phyloP scores from a whole-genome alignment of 805 yeast species.

The Nakazawaea peltata region DNA sequence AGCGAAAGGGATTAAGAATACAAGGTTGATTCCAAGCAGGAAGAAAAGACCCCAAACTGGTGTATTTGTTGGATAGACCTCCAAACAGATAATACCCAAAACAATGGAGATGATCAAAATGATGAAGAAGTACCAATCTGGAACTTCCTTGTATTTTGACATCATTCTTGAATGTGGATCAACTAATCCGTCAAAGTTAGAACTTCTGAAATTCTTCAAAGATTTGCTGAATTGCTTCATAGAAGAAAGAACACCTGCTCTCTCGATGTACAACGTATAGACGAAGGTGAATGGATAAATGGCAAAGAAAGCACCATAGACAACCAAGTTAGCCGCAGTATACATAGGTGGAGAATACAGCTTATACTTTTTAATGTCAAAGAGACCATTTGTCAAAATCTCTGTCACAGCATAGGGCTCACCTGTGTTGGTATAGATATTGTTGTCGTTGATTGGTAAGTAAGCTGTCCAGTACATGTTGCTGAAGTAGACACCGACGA shows the following conservation, averaged over 20 bases:
- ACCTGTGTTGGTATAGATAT: constrained; percentile 44
- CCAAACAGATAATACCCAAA: constrained; percentile 27
- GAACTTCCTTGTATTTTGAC: constrained; percentile 51
- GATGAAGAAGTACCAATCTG: constrained; percentile 33
- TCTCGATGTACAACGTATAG: constrained; percentile 38
- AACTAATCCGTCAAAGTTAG: constrained; percentile 20
- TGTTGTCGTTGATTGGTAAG: constrained; percentile 39
- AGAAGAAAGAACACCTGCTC: constrained; percentile 32
- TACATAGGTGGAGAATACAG: constrained; percentile 59
- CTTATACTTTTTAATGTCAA: constrained; percentile 40
- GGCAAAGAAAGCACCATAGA: constrained; percentile 50
- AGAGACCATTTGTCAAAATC: constrained; percentile 33
- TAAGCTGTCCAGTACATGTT: constrained; percentile 30
- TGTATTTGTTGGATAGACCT: constrained; percentile 38
- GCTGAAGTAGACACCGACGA: constrained; percentile 30
- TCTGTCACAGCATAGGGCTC: constrained; percentile 35
- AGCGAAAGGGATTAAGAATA: constrained; percentile 45
- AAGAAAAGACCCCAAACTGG: constrained; percentile 57
- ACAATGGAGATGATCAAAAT: constrained; percentile 25
- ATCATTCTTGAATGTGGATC: constrained; percentile 56
- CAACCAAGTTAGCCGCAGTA: constrained; percentile 51
- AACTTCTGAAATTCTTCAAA: constrained; percentile 13
- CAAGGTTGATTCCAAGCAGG: constrained; percentile 39
- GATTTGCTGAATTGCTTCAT: constrained; percentile 27
- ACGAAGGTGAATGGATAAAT: constrained; percentile 48